These are phyloP conservation scores for Diaporthe destruens DNA, from an alignment of 2,329 filamentous ascomycete genomes.

Conservation along the genomic window DNA sequence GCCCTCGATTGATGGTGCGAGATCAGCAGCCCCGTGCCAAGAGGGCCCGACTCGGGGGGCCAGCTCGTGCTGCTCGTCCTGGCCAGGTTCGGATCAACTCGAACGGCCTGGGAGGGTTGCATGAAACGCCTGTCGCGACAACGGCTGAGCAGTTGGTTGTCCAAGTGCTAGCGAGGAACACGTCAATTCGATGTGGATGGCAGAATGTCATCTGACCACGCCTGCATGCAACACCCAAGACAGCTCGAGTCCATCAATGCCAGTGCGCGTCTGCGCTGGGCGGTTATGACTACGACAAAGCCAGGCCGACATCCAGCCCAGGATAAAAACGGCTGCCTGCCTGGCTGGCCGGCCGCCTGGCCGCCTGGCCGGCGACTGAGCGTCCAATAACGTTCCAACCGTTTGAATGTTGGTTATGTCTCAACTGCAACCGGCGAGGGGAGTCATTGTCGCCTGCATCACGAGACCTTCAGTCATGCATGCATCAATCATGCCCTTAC, in stretches of 20 bases:
- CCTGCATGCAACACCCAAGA: not conserved
- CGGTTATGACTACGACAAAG: not conserved
- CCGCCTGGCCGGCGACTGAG: slow-evolving; percentile 15
- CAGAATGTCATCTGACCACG: slow-evolving; percentile 14
- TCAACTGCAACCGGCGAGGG: slow-evolving; percentile 6
- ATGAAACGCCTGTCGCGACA: slow-evolving; percentile 4
- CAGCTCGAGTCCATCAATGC: not conserved
- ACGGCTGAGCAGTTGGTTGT: slow-evolving; percentile 8
- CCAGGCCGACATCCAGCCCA: not conserved
- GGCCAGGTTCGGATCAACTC: too few relatives aligned
- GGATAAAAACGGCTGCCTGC: slow-evolving; percentile 21
- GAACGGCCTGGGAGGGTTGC: not conserved
- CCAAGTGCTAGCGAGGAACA: too few relatives aligned
- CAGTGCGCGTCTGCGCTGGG: slow-evolving; percentile 11
- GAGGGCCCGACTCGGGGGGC: not conserved
- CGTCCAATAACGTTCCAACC: not conserved
- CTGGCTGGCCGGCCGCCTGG: slow-evolving; percentile 9
- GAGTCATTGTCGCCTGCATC: slow-evolving; percentile 32
- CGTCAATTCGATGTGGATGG: not conserved
- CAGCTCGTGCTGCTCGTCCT: too few relatives aligned
- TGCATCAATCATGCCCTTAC: not conserved
- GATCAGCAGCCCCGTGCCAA: slow-evolving; percentile 13
- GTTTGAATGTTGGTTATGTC: too few relatives aligned
- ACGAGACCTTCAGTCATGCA: not conserved
- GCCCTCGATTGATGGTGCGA: not conserved